Conservation (phyloP, 257 asterid species). For the Euphrasia confusa region DNA sequence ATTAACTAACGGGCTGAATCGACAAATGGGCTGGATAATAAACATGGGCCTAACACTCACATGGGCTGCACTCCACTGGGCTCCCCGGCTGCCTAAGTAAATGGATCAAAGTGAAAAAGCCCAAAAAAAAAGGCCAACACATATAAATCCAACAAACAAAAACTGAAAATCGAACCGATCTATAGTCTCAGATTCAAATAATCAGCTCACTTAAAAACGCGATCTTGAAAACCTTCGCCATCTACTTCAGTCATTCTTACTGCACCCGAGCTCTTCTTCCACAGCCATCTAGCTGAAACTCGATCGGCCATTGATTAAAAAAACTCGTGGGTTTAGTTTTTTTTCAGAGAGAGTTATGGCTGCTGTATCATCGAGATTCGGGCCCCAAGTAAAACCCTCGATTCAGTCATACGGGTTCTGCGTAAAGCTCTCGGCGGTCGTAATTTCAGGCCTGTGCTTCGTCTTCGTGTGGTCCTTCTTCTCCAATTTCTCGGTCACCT, state of each 20-base stretch:
- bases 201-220: background rate
- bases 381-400: constrained; percentile 83
- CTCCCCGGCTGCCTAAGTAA: too few species aligned
- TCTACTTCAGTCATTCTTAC: constrained; percentile 13
- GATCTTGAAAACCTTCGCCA: too few species aligned
- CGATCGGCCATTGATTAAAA: constrained; percentile 18
- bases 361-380: constrained; percentile 65
- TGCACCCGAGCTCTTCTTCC: constrained; percentile 13
- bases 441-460: constrained; percentile 79
- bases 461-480: constrained; percentile 72
- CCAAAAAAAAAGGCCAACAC: too few species aligned
- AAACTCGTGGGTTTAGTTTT: too few species aligned
- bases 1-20: too few species aligned
- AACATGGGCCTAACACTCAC: too few species aligned
- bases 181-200: constrained; percentile 5
- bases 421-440: constrained; percentile 62
- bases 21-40: too few species aligned
- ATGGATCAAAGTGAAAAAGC: too few species aligned
- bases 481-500: constrained; percentile 68
- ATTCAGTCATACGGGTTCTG: constrained; percentile 68
- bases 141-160: too few species aligned
- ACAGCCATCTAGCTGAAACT: constrained; percentile 11
- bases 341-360: constrained; percentile 40
- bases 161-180: constrained; percentile 5
- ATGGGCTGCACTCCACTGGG: too few species aligned